Evolutionary conservation across 2,329 filamentous ascomycete species (phyloP).

Genomic region (Ceratocystis variospora): DNA sequence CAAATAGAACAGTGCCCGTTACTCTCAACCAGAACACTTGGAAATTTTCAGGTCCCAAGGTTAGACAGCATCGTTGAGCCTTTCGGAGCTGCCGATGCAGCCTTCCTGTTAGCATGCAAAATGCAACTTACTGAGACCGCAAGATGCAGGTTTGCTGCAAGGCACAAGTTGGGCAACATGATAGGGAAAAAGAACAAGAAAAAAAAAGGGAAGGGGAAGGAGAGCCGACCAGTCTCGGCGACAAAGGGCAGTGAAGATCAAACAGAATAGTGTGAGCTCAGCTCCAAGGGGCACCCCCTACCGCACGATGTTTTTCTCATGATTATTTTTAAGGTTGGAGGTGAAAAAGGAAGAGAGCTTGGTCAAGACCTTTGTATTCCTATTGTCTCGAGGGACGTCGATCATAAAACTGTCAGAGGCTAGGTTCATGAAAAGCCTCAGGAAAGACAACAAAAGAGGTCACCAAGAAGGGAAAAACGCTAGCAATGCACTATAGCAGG

Average conservation of each 20-base stretch:
- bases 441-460: background rate
- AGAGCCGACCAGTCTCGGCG: too few species aligned
- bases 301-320: background rate
- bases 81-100: constrained; percentile 11
- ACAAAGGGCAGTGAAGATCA: background rate
- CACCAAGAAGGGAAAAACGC: background rate
- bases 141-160: constrained; percentile 2
- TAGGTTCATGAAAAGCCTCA: background rate
- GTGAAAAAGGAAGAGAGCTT: background rate
- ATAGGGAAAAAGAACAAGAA: too few species aligned
- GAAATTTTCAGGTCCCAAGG: background rate
- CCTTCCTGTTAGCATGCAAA: background rate
- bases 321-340: background rate
- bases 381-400: background rate
- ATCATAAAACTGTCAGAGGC: background rate
- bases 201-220: too few species aligned
- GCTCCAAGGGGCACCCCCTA: background rate
- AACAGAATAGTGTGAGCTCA: background rate
- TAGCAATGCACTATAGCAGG: background rate
- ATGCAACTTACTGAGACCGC: background rate
- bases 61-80: background rate
- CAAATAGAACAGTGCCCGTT: background rate
- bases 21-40: background rate
- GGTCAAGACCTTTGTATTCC: background rate
- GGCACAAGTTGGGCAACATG: constrained; percentile 6